A percentile compares a stretch with the other conserved stretches of the same genome.
These are phyloP conservation scores for Lagenaria siceraria DNA, from an alignment of 306 rosid genomes.

Conservation along the genomic window DNA sequence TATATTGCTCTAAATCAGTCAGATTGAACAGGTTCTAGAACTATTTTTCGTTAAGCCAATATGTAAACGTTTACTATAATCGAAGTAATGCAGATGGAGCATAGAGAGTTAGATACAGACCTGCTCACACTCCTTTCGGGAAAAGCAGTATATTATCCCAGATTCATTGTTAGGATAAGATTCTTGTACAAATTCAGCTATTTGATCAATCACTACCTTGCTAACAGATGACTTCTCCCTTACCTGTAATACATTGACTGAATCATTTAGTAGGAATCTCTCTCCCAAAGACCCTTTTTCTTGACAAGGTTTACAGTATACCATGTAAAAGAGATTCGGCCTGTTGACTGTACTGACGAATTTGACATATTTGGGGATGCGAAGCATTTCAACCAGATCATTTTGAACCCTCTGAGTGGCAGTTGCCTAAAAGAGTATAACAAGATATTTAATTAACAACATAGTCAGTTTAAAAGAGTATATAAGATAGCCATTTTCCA, in stretches of 20 bases:
- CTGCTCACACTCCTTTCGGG: constrained; percentile 95
- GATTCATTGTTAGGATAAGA: constrained; percentile 67
- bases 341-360: constrained; percentile 94
- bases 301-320: constrained; percentile 31
- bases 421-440: constrained; percentile 59
- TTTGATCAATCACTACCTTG: constrained; percentile 72
- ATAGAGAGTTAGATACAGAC: constrained; percentile 19
- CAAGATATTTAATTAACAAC: constrained; percentile 1
- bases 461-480: background rate
- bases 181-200: constrained; percentile 57
- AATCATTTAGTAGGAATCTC: background rate
- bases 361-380: constrained; percentile 73
- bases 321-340: constrained; percentile 84
- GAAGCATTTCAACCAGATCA: constrained; percentile 90
- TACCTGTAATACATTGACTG: constrained; percentile 36
- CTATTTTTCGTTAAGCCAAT: background rate
- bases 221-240: constrained; percentile 76
- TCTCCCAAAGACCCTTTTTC: background rate
- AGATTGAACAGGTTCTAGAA: background rate
- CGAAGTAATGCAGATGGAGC: background rate
- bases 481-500: background rate
- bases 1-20: background rate
- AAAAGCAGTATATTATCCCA: constrained; percentile 90
- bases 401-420: constrained; percentile 89
- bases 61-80: background rate